Evolutionary conservation across 441 rosid species (phyloP), one percentile per base, ranked within the genome.

Genomic region (Euphorbia corollata): DNA sequence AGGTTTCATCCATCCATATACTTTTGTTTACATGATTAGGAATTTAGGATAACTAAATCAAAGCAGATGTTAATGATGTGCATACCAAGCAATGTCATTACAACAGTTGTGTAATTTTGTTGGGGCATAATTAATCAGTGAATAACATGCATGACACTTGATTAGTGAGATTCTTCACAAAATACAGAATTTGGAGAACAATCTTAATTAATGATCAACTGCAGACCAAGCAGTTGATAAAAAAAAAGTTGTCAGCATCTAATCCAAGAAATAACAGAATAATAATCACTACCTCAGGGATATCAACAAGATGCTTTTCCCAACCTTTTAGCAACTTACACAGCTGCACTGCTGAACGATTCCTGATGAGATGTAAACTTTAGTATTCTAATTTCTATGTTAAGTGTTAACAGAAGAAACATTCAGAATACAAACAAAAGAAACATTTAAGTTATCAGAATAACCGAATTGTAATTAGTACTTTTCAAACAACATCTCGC

Each of bases 271-370:
- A 45, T 11, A 11, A 39, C 2, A 50, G 0, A 68, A 47, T 36
- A 5, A 69, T 41, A 23, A 4, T 53, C n/a, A 32, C 10, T 87
- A 93, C 98, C 97, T 91, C 84, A 66, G 73, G 71, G 61, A 75
- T 65, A 64, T 77, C 87, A 0, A 68, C 67, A 0, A 88, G 80
- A 67, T 83, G 83, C 50, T 65, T 80, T 79, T 87, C 91, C 98
- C 97, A 94, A 62, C 74, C 75, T 74, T 82, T 82, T 39, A 91
- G 79, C 82, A 94, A 70, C 71, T 77, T 69, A 55, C 54, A 54
- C 61, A 89, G 80, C 73, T 78, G 82, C 53, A 67, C 47, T 43
- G 80, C 81, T 61, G 98, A 79, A 80, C 89, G 85, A 78, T 79
- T 91, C 96, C 98, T 91, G 81, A 76, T 70, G 62, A 74, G 68